Evolutionary conservation across 768 basidiomycete genomes (phyloP).

Genomic region (Punctularia strigosozonata): DNA sequence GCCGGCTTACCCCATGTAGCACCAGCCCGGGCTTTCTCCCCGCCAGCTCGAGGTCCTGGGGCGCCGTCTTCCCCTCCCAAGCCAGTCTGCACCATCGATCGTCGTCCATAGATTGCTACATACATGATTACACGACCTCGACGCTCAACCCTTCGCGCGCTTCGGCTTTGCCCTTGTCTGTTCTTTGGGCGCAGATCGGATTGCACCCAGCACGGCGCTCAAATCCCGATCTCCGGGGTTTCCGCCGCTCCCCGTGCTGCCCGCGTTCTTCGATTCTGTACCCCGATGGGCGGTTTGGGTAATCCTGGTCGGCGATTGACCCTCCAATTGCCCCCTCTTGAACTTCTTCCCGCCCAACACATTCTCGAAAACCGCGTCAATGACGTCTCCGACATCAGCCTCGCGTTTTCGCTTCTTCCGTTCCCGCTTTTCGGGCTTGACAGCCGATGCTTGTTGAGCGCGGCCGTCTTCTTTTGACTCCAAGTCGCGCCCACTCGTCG

Average conservation of each 20-base stretch:
- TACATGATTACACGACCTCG: no score
- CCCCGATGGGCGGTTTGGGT: not conserved
- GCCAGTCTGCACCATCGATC: no score
- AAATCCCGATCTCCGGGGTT: slow-evolving; percentile 24
- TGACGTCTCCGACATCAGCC: slow-evolving; percentile 44
- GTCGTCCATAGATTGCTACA: no score
- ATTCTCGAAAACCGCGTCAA: slow-evolving; percentile 59
- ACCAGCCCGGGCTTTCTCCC: no score
- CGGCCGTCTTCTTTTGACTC: not conserved
- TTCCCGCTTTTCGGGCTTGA: slow-evolving; percentile 6
- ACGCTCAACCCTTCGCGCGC: slow-evolving; percentile 13
- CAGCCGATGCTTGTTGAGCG: not conserved
- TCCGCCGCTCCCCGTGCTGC: not conserved
- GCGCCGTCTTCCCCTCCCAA: no score
- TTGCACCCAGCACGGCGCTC: slow-evolving; percentile 44
- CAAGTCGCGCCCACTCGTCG: not conserved
- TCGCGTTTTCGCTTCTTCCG: slow-evolving; percentile 35
- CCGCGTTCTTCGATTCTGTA: not conserved
- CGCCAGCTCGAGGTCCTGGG: no score
- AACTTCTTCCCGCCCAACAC: slow-evolving; percentile 45
- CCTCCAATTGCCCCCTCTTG: slow-evolving; percentile 39
- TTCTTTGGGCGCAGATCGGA: slow-evolving; percentile 41
- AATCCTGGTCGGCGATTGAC: not conserved
- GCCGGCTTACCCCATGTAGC: no score
- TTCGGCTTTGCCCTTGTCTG: slow-evolving; percentile 27